These are phyloP conservation scores for Eremothecium gossypii DNA, from an alignment of 1,139 yeast species.

Conservation along the genomic window DNA sequence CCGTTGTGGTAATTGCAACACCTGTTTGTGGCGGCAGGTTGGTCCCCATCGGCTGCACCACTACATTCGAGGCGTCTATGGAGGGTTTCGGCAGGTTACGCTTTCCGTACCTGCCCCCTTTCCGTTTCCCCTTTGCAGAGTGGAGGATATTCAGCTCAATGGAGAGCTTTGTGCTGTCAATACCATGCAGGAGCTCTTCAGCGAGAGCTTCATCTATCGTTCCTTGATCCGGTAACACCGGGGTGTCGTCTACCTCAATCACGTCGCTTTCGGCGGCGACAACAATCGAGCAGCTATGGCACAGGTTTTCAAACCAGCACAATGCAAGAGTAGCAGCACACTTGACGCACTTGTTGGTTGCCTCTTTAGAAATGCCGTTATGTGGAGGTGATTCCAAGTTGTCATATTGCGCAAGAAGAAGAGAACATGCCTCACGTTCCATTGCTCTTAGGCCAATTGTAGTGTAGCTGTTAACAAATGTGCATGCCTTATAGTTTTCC, in stretches of 20 bases:
- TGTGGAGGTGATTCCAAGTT: neutral
- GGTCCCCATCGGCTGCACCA: conserved; percentile 3
- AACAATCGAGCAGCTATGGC: conserved; percentile 18
- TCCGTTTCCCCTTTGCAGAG: neutral
- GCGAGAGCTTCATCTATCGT: neutral
- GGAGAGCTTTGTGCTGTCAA: conserved; percentile 6
- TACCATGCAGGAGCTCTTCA: conserved; percentile 1
- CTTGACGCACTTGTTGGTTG: conserved; percentile 7
- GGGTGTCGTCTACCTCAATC: conserved; percentile 5
- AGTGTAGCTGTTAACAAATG: neutral
- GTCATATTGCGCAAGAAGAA: neutral
- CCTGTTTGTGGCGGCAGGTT: neutral
- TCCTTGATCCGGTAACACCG: neutral
- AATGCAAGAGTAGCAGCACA: conserved; percentile 12
- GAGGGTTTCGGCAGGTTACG: neutral
- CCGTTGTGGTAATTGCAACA: neutral
- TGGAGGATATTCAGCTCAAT: conserved; percentile 2
- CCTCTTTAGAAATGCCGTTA: neutral
- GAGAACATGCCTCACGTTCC: neutral
- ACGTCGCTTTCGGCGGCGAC: conserved; percentile 1
- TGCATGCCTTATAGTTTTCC: conserved; percentile 8
- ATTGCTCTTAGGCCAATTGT: neutral
- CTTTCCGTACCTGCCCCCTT: neutral
- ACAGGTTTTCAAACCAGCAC: conserved; percentile 16
- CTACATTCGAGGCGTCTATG: neutral